Evolutionary conservation across 345 rosid species (phyloP), one percentile per base, ranked within the genome.

Genomic region (Ceriops decandra): DNA sequence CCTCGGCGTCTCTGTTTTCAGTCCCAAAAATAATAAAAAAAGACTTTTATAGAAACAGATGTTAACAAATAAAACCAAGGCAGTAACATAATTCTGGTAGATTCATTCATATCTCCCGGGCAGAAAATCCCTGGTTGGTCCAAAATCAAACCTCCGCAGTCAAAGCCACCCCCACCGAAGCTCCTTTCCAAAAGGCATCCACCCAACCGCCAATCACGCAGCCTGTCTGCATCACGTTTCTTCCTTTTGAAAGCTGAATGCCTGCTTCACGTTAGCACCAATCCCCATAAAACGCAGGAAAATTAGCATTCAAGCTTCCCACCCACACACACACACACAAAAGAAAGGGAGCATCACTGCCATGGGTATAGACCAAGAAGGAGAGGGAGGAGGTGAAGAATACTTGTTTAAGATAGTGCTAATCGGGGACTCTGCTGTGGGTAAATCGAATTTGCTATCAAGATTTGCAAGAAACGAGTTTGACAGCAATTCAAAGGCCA

Each of bases 361-460:
- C 35, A 89, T 89, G 97, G 88, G 84, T 53, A 66, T 68, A 53
- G 90, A 83, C 49, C 60, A 78, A 60, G 77, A 86, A 26, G 86
- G 78, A 60, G 89, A 82, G n/a, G 93, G 78, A 31, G 78, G 83
- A 24, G 91, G 84, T 0, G 91, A 88, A 78, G 93, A 90, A 83
- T 90, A 90, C 81, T 62, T 89, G 82, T 93, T 88, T 80, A 90
- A 93, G 86, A 86, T 93, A n/a, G 98, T 87, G 31, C 66, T 93
- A 32, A 90, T 93, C 68, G 98, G 97, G 2, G 98, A 90, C 73
- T 93, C 97, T 0, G 98, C 98, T 0, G 98, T 93, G 32, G 98
- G 98, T 9, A 93, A 93, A 73, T 93, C 98, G 1, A 93, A 93
- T 75, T 74, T 93, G 22, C 65, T 93, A 38, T 86, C 97, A 5